Evolutionary conservation across 257 asterid genomes (phyloP).

Genomic region (Nicotiana benthamiana): DNA sequence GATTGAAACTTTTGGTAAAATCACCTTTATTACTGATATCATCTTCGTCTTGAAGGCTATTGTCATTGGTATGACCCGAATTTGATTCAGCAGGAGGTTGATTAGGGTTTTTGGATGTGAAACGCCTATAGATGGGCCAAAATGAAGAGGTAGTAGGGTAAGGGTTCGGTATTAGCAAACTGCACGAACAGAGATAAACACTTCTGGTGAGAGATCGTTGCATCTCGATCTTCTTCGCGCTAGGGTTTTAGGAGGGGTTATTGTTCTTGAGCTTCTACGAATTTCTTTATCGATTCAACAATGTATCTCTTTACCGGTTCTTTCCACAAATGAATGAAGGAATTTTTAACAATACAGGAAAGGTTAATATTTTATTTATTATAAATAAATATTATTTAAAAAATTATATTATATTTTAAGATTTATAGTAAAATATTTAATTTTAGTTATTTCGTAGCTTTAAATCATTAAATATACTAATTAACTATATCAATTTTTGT

Average conservation of each 20-base stretch:
- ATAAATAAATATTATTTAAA: no score
- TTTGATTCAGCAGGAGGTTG: not conserved
- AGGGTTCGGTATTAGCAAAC: not conserved
- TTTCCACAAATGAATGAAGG: no score
- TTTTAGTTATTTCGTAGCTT: no score
- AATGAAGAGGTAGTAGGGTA: not conserved
- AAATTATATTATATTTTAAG: no score
- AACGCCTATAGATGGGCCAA: not conserved
- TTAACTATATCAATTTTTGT: no score
- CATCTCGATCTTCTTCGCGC: not conserved
- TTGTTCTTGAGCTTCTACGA: not conserved
- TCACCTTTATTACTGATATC: not conserved
- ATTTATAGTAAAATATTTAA: no score
- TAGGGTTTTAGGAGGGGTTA: not conserved
- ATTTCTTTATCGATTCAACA: not conserved
- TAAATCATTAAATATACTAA: no score
- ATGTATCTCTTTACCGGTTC: not conserved
- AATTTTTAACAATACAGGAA: no score
- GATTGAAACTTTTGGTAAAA: not conserved
- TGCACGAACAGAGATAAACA: not conserved
- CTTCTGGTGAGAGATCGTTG: not conserved
- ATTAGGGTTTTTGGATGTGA: not conserved
- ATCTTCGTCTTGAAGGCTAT: not conserved
- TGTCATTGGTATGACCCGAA: not conserved
- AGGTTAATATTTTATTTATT: no score